Evolutionary conservation across 1,139 yeast species (phyloP), one percentile per base, ranked within the genome.

Genomic region (Arxiozyma slooffiae): DNA sequence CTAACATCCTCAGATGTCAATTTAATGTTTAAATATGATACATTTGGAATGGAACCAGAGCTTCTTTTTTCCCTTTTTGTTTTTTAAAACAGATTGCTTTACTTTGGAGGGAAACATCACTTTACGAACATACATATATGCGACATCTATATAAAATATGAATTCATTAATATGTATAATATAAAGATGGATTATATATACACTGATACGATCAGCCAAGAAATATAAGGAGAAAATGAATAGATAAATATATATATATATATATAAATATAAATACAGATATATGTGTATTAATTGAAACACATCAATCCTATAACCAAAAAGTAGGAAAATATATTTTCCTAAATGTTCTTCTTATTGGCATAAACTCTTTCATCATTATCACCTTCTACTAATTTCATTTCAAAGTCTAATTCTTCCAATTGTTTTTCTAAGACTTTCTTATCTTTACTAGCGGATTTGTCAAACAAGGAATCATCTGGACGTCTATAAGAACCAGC

Each of bases 401-500:
- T 85, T 60, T 89, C 89, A 54, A 73, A 74, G 67, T 92, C 97
- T 85, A 87, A 84, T 67, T 82, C 79, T 55, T 71, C 67, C 24
- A 82, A 75, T 71, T 92, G 97, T 57, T 78, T 75, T 48, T 75
- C 78, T 94, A 95, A 85, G 42, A 82, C 75, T 56, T 73, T 71
- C 61, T 75, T 71, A 55, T 81, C 82, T 66, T 74, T 76, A 66
- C 79, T 79, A 55, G 73, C 69, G 34, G 77, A 71, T 64, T 78
- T 82, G 61, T 81, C 87, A 67, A 89, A 94, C 59, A 90, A 75
- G 57, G 87, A 85, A 63, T 77, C 80, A 65, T 92, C 97, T 6
- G 98, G 98, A 60, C 81, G 79, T 71, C 97, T 84, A 72, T 92
- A 90, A 40, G 96, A 82, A 44, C 89, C 85, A 51, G 98, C 97